phyloP scores from a whole-genome alignment of 2,329 filamentous ascomycete genomes.

The Sarocladiaceae sp. region DNA sequence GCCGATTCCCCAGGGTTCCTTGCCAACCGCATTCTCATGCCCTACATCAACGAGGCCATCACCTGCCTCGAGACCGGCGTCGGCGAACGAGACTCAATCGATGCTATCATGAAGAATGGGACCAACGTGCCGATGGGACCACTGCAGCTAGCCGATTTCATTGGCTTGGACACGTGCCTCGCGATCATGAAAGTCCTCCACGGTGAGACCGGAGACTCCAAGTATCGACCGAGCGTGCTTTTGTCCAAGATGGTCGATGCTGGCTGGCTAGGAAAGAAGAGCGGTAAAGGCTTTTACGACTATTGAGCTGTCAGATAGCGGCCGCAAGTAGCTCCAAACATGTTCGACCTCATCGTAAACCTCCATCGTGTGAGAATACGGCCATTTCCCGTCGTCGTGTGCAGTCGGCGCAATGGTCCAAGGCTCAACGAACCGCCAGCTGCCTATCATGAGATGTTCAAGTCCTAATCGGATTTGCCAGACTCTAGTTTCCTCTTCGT shows the following conservation, averaged over 20 bases:
- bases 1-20: conserved; percentile 91
- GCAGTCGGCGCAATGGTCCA: no score
- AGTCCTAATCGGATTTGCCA: no score
- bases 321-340: conserved; percentile 3
- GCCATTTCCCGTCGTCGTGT: no score
- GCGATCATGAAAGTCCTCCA: conserved; percentile 96
- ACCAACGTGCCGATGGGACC: conserved; percentile 99
- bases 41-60: conserved; percentile 97
- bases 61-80: conserved; percentile 94
- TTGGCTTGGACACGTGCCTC: conserved; percentile 91
- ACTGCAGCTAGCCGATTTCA: conserved; percentile 89
- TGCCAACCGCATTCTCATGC: conserved; percentile 96
- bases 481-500: neutral
- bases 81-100: conserved; percentile 83
- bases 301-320: conserved; percentile 45
- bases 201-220: conserved; percentile 86
- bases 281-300: conserved; percentile 90
- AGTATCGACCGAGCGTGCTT: conserved; percentile 86
- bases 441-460: no score
- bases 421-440: no score
- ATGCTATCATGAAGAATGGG: conserved; percentile 98
- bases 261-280: conserved; percentile 97
- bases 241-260: conserved; percentile 95
- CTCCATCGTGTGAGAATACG: neutral
- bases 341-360: neutral